phyloP scores from a whole-genome alignment of 495 filamentous ascomycete genomes.

The Hypoxylon perforatum region DNA sequence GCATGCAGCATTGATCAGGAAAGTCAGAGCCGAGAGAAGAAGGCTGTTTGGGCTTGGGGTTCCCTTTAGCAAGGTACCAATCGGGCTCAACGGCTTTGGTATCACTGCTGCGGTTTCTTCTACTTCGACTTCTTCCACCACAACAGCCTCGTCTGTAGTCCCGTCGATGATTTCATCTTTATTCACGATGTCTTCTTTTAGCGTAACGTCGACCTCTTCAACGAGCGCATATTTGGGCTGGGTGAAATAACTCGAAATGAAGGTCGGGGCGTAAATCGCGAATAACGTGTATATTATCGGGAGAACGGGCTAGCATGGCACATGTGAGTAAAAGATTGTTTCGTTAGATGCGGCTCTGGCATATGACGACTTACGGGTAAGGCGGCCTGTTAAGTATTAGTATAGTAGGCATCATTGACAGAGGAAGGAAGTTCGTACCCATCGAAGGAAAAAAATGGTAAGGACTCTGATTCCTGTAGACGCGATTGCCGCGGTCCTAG shows the following conservation, averaged over 20 bases:
- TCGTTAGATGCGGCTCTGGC: background rate
- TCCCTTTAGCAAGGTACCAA: slow-evolving; percentile 78
- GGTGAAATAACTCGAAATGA: slow-evolving; percentile 67
- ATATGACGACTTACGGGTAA: slow-evolving; percentile 50
- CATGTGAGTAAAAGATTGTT: background rate
- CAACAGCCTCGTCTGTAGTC: slow-evolving; percentile 44
- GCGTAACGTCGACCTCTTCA: slow-evolving; percentile 69
- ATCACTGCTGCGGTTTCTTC: slow-evolving; percentile 60
- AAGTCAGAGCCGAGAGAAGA: slow-evolving; percentile 68
- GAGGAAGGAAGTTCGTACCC: slow-evolving; percentile 65
- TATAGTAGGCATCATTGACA: background rate
- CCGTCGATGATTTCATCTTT: slow-evolving; percentile 43
- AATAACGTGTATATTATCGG: slow-evolving; percentile 75
- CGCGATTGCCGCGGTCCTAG: slow-evolving; percentile 30
- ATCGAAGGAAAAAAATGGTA: slow-evolving; percentile 77
- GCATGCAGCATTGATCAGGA: slow-evolving; percentile 74
- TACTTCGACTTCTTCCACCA: slow-evolving; percentile 61
- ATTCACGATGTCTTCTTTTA: slow-evolving; percentile 62
- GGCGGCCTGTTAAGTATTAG: slow-evolving; percentile 36
- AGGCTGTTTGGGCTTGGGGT: slow-evolving; percentile 73
- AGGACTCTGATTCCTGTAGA: slow-evolving; percentile 31
- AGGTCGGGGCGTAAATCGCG: slow-evolving; percentile 76
- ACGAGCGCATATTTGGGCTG: slow-evolving; percentile 69
- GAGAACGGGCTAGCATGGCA: slow-evolving; percentile 64
- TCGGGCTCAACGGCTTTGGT: slow-evolving; percentile 54